Evolutionary conservation across 164 flowering plant species (phyloP).

Genomic region (Buxus sempervirens): DNA sequence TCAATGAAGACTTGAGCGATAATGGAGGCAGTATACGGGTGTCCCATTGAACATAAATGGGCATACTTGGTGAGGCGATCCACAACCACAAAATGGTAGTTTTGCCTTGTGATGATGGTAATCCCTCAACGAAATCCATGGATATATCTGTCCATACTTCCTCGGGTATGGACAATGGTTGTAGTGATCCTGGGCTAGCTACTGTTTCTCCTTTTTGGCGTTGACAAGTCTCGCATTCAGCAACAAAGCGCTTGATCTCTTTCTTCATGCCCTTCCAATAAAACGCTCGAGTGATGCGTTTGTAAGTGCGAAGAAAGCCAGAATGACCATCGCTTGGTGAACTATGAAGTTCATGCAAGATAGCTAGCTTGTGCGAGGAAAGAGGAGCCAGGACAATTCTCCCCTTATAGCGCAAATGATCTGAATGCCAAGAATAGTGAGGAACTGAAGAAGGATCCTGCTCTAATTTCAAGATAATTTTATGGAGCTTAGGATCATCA

Average conservation of each 20-base stretch:
- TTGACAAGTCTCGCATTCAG: neutral
- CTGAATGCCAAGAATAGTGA: neutral
- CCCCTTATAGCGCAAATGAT: neutral
- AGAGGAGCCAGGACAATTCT: neutral
- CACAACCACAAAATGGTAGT: neutral
- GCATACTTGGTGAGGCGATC: neutral
- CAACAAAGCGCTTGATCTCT: neutral
- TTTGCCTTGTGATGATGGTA: neutral
- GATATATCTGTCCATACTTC: neutral
- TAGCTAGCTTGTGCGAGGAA: neutral
- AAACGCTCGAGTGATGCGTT: neutral
- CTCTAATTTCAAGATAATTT: neutral
- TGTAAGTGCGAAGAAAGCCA: neutral
- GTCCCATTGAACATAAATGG: neutral
- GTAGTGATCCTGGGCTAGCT: neutral
- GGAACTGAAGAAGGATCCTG: neutral
- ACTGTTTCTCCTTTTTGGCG: neutral
- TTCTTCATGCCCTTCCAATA: neutral
- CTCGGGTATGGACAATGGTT: neutral
- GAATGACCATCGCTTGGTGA: neutral
- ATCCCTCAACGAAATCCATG: neutral
- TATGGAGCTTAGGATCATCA: neutral
- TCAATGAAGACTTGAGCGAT: slow-evolving; percentile 5
- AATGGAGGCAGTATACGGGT: slow-evolving; percentile 2
- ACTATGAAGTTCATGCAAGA: neutral